These are phyloP conservation scores for Fusarium hainanense DNA, from an alignment of 2,329 filamentous ascomycete genomes.

Conservation along the genomic window DNA sequence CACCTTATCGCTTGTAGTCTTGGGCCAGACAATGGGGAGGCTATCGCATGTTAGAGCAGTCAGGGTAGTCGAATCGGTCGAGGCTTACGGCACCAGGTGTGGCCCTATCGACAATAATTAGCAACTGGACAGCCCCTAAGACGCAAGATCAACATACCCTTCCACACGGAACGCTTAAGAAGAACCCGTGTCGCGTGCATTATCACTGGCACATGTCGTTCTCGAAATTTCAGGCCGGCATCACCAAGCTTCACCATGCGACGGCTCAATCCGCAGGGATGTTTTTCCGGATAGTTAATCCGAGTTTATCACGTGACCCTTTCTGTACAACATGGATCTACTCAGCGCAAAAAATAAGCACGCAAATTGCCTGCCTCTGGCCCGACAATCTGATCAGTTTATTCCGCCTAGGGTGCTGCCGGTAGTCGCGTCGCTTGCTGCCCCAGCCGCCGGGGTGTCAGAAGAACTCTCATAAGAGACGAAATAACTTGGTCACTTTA, in stretches of 20 bases:
- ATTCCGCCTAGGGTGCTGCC: background rate
- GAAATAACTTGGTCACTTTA: too few relatives aligned
- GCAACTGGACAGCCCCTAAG: background rate
- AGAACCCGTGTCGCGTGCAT: conserved; percentile 78
- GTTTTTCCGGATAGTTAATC: conserved; percentile 38
- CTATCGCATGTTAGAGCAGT: conserved; percentile 53
- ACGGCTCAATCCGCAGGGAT: conserved; percentile 8
- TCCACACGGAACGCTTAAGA: conserved; percentile 85
- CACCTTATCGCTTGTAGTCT: conserved; percentile 69
- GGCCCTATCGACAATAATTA: conserved; percentile 55
- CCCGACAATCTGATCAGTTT: background rate
- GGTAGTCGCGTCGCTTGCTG: background rate
- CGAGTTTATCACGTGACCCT: conserved; percentile 17
- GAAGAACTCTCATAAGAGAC: background rate
- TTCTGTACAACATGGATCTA: fast-evolving
- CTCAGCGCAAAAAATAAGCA: background rate
- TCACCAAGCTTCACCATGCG: conserved; percentile 36
- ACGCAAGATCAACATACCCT: conserved; percentile 66
- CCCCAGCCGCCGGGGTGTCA: background rate
- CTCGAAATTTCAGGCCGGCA: conserved; percentile 38
- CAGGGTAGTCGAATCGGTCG: conserved; percentile 14
- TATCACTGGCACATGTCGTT: conserved; percentile 47
- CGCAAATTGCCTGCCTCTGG: fast-evolving
- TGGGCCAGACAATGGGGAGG: conserved; percentile 71
- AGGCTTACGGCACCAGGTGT: conserved; percentile 64